Conservation (phyloP, 345 rosid genomes). For the Microthlaspi erraticum region DNA sequence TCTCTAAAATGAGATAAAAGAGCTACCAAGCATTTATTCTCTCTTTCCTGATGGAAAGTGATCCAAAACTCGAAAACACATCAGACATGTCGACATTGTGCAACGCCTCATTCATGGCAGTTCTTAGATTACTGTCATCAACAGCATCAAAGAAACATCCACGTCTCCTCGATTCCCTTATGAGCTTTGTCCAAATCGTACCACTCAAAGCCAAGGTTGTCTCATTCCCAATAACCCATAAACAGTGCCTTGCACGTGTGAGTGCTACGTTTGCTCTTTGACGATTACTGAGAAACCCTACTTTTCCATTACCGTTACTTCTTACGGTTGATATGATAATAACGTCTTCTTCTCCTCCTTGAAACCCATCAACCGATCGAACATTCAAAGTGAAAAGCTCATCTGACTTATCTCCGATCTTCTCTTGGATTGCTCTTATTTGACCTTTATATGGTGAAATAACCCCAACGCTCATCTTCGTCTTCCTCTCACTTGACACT, state of each 20-base stretch:
- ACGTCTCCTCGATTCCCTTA: constrained; percentile 46
- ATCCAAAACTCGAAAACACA: constrained; percentile 20
- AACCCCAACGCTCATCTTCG: constrained; percentile 46
- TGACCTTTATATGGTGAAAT: constrained; percentile 58
- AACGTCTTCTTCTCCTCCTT: constrained; percentile 58
- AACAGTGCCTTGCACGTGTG: constrained; percentile 53
- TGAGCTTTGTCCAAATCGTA: constrained; percentile 46
- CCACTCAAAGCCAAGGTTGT: constrained; percentile 38
- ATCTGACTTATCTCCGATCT: constrained; percentile 17
- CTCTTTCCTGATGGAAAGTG: constrained; percentile 23
- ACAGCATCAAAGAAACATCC: constrained; percentile 45
- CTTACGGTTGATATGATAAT: constrained; percentile 55
- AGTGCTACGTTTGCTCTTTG: constrained; percentile 49
- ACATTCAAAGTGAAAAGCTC: constrained; percentile 44
- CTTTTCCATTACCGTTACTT: constrained; percentile 42
- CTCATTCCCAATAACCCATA: constrained; percentile 56
- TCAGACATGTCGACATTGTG: constrained; percentile 23
- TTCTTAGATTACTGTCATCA: constrained; percentile 39
- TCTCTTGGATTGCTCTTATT: constrained; percentile 48
- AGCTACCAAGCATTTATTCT: constrained; percentile 1
- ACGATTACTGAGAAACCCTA: constrained; percentile 47
- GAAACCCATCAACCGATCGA: constrained; percentile 55
- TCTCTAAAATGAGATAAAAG: not conserved
- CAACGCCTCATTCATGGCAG: constrained; percentile 20
- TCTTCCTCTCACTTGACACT: constrained; percentile 31